phyloP scores from a whole-genome alignment of 345 rosid species.

The Raphanus raphanistrum region DNA sequence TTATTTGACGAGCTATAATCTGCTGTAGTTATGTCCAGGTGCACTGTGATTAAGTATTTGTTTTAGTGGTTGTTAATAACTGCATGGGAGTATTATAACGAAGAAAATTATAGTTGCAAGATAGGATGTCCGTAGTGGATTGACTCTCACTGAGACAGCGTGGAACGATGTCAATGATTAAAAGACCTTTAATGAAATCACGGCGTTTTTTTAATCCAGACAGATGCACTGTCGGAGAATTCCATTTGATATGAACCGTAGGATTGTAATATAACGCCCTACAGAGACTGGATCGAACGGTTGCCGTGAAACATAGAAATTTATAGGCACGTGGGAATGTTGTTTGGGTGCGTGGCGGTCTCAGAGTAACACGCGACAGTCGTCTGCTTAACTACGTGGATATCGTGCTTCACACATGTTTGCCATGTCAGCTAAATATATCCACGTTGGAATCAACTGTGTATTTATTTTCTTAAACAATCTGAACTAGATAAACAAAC shows the following conservation, averaged over 20 bases:
- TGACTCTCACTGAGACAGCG: neutral
- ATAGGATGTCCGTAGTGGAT: slow-evolving; percentile 1
- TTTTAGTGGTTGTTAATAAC: neutral
- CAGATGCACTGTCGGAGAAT: neutral
- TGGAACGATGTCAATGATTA: slow-evolving; percentile 15
- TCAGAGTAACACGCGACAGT: slow-evolving; percentile 32
- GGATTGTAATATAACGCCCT: neutral
- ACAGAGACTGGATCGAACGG: slow-evolving; percentile 26
- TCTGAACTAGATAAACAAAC: neutral
- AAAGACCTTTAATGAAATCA: slow-evolving; percentile 25
- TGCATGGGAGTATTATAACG: neutral
- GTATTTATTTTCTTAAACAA: neutral
- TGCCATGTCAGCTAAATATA: slow-evolving; percentile 16
- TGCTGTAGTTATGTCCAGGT: neutral
- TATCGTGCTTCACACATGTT: slow-evolving; percentile 32
- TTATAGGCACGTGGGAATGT: slow-evolving; percentile 29
- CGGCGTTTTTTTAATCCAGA: slow-evolving; percentile 10
- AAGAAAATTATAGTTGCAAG: neutral
- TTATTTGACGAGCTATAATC: neutral
- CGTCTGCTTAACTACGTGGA: slow-evolving; percentile 21
- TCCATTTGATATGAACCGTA: slow-evolving; percentile 7
- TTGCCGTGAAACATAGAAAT: neutral
- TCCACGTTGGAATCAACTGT: slow-evolving; percentile 3
- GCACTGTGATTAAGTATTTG: neutral
- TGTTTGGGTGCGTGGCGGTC: slow-evolving; percentile 22